Percentiles rank a stretch among this genome's conserved stretches.
phyloP scores from a whole-genome alignment of 164 flowering plant genomes.

The Berberis vulgaris region DNA sequence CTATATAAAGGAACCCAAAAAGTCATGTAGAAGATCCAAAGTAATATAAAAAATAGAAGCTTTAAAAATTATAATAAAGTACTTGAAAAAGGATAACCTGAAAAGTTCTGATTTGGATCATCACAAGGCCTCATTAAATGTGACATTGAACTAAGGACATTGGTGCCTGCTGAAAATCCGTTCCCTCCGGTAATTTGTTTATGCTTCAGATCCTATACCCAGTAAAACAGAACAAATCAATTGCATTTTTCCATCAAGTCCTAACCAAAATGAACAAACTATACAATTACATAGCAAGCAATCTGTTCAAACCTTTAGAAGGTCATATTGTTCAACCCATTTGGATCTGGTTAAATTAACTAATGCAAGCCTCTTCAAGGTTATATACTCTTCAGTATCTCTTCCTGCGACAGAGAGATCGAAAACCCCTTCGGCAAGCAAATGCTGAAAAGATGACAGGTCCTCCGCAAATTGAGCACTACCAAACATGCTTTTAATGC shows the following conservation, averaged over 20 bases:
- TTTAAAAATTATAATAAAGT: background rate
- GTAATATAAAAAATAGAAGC: too few relatives aligned
- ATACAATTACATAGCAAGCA: background rate
- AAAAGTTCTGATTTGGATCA: constrained; percentile 20
- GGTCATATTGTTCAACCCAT: constrained; percentile 66
- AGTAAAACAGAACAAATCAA: background rate
- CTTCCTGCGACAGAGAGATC: constrained; percentile 44
- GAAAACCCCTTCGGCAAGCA: constrained; percentile 71
- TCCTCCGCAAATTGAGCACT: constrained; percentile 62
- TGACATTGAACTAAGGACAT: constrained; percentile 18
- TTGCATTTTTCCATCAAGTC: background rate
- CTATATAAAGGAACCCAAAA: too few relatives aligned
- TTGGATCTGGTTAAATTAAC: constrained; percentile 43
- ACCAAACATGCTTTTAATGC: constrained; percentile 71
- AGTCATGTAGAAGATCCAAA: too few relatives aligned
- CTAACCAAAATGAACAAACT: background rate
- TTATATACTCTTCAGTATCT: constrained; percentile 47
- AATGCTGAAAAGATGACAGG: constrained; percentile 53
- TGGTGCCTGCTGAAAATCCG: constrained; percentile 20
- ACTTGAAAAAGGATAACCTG: constrained; percentile 32
- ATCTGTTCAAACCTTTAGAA: constrained; percentile 51
- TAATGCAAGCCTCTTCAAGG: constrained; percentile 54
- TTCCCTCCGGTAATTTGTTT: constrained; percentile 24
- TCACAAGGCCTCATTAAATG: constrained; percentile 40
- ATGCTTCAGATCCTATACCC: constrained; percentile 34